Conservation (phyloP, 2,329 filamentous ascomycete genomes). For the Xylaria sp. region DNA sequence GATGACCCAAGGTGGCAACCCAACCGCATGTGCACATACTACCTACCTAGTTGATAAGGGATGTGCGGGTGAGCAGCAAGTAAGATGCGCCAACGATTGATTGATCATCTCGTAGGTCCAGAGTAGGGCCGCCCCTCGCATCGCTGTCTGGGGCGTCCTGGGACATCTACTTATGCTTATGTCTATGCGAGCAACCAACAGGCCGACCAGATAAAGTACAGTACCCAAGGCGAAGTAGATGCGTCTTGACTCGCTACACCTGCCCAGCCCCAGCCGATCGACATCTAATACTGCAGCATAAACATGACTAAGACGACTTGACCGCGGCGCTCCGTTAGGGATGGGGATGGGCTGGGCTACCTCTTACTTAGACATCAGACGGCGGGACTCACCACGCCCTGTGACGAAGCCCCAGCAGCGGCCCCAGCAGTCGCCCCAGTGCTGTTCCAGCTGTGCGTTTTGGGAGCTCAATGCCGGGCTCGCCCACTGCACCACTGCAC, state of each 20-base stretch:
- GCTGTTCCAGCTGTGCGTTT: constrained; percentile 30
- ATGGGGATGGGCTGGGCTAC: no score
- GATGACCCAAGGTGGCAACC: constrained; percentile 17
- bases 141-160: constrained; percentile 3
- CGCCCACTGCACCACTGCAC: no score
- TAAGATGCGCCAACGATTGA: constrained; percentile 6
- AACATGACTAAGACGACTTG: constrained; percentile 19
- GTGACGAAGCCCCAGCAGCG: no score
- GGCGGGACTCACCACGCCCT: no score
- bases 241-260: constrained; percentile 5
- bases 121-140: constrained; percentile 13
- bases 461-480: constrained; percentile 23
- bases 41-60: not conserved
- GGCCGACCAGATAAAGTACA: no score
- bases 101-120: constrained; percentile 5
- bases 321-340: no score
- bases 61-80: constrained; percentile 5
- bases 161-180: not conserved
- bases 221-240: not conserved
- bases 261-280: constrained; percentile 10
- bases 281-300: constrained; percentile 10
- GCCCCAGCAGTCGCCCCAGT: no score
- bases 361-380: no score
- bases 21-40: not conserved
- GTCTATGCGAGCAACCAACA: no score